These are phyloP conservation scores for Coemansia sp. DNA, from an alignment of 192 early-diverging fungal genomes.

Conservation along the genomic window DNA sequence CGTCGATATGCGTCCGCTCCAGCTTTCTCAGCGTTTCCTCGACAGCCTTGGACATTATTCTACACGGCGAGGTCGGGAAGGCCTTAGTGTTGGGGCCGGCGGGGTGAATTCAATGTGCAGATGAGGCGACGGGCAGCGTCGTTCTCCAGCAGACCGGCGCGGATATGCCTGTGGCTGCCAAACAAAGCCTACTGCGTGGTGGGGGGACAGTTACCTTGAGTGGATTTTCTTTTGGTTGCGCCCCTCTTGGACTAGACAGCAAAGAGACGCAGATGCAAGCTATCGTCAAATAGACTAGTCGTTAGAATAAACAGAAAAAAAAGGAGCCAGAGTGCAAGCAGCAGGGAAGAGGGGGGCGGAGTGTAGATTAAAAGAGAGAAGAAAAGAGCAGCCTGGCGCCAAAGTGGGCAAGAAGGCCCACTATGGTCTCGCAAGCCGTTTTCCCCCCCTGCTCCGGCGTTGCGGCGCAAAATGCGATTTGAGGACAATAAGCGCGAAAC, in stretches of 20 bases:
- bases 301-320: slow-evolving; percentile 1
- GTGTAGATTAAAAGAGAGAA: neutral
- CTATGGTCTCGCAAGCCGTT: neutral
- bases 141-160: neutral
- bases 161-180: neutral
- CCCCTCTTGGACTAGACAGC: neutral
- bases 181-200: neutral
- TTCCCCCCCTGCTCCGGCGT: neutral
- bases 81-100: neutral
- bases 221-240: neutral
- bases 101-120: neutral
- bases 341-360: neutral
- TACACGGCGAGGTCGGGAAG: neutral
- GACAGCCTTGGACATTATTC: slow-evolving; percentile 52
- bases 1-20: slow-evolving; percentile 40
- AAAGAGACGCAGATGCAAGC: neutral
- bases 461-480: too few relatives aligned
- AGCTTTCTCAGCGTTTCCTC: slow-evolving; percentile 48
- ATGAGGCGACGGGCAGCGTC: neutral
- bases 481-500: too few relatives aligned
- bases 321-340: neutral
- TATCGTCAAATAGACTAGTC: slow-evolving; percentile 6
- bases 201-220: neutral
- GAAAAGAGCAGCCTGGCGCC: neutral
- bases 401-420: too few relatives aligned